Evolutionary conservation across 495 filamentous ascomycete genomes (phyloP), one percentile per base, ranked within the genome.

Genomic region (Neurospora sp.): DNA sequence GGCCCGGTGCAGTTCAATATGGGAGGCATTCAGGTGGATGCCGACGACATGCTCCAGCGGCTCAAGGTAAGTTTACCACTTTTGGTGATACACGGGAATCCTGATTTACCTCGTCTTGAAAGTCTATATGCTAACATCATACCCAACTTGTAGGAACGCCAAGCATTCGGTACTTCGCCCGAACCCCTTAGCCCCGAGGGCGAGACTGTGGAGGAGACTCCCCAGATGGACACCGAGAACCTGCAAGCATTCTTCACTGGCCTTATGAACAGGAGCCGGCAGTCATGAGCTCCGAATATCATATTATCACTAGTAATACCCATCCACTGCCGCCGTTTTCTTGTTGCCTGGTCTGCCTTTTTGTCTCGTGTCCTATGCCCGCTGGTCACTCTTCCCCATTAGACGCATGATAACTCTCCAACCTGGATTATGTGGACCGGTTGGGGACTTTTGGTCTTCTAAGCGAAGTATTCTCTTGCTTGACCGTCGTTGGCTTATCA

Each of bases 1-100:
- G 95, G 95, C 0, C 94, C 94, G 4, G 94, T 97, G 73, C 94
- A 98, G 76, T 97, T 97, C 81, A 98, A 98, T 78, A 93, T 97
- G 87, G 95, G 94, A 27, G 95, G 95, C 71, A 97, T 98, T 71
- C 94, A 98, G 78, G 93, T 98, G 10, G 94, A 98, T 82, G 94
- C 94, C 10, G 95, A 98, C 77, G 96, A 97, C 74, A 96, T 97
- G 92, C 81, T 97, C 69, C 91, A 94, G 79, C 89, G 92, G 78
- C 85, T 97, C 65, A 93, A 93, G 88, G 94, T 96, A 83, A 76
- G 83, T 77, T 39, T 40, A 40, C 31, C 3, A 31, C 12, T 31
- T 42, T 40, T 61, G 9, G 20, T 12, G 38, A 5, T 2, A 18
- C 4, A 35, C 35, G 35, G 35, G 35, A 35, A 35, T 22, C 31